Evolutionary conservation across 176 grass and related monocot genomes (phyloP), one percentile per base, ranked within the genome.

Genomic region (Aechmea fasciata): DNA sequence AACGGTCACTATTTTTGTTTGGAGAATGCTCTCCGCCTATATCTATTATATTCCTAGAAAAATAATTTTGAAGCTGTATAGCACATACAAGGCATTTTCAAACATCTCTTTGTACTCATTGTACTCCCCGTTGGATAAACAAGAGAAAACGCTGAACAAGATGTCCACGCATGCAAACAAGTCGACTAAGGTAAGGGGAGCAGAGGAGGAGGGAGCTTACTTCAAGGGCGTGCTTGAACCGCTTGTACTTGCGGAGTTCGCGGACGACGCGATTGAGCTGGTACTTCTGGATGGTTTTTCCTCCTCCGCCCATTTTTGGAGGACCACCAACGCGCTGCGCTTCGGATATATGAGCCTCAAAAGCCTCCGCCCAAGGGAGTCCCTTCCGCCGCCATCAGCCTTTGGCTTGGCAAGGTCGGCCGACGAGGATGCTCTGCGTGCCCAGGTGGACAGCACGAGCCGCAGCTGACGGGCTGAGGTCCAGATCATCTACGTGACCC

Each of bases 141-240:
- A 41, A 41, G 33, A 41, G 33, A 41, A 41, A 41, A 41, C 4
- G 33, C 3, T 41, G 33, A 41, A 41, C 33, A 41, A 41, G 33
- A 41, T 41, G 52, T 55, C 15, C 52, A n/a, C 15, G 15, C 33
- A 55, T 13, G 10, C 52, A 55, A 55, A 15, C 52, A 55, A n/a
- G 15, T 55, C 52, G 2, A 55, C 3, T 55, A 55, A 55, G 15
- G 52, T 13, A 55, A 55, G 15, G 52, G 11, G 13, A n/a, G 15
- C 11, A 55, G 15, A 55, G 9, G 2, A 55, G 6, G 15, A 55
- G 52, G 20, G 10, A n/a, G 11, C 41, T 65, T 61, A 90, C 93
- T 82, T 97, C 86, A 11, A 90, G 86, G 49, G 89, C 89, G 29
- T 97, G 89, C 81, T 97, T 97, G 81, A 79, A 92, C 13, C 89